phyloP scores from a whole-genome alignment of 805 yeast species.

The Lipomyces mesembrius region DNA sequence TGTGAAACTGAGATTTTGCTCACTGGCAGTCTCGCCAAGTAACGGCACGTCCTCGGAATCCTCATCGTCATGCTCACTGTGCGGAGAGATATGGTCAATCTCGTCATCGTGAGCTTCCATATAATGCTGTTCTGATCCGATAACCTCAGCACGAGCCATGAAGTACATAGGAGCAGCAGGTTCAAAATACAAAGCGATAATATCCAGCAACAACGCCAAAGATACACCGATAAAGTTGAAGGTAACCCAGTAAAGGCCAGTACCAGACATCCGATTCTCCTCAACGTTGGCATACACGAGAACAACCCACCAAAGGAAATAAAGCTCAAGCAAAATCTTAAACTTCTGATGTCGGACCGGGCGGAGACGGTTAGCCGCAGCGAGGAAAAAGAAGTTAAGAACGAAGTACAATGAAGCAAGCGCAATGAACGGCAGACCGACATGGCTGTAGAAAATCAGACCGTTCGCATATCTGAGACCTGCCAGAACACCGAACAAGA shows the following conservation, averaged over 20 bases:
- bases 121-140: conserved; percentile 30
- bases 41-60: conserved; percentile 36
- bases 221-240: conserved; percentile 41
- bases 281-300: conserved; percentile 58
- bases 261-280: conserved; percentile 55
- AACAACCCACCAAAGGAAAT: conserved; percentile 61
- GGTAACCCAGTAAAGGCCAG: conserved; percentile 52
- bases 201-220: conserved; percentile 33
- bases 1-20: conserved; percentile 51
- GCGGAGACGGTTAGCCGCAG: conserved; percentile 49
- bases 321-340: conserved; percentile 58
- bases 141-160: conserved; percentile 36
- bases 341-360: conserved; percentile 66
- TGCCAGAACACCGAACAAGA: conserved; percentile 48
- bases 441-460: conserved; percentile 57
- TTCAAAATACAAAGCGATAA: conserved; percentile 35
- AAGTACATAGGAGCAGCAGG: conserved; percentile 38
- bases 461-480: conserved; percentile 54
- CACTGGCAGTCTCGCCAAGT: conserved; percentile 57
- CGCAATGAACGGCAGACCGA: conserved; percentile 56
- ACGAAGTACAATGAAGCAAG: conserved; percentile 55
- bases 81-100: conserved; percentile 32
- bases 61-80: conserved; percentile 26
- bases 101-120: conserved; percentile 26
- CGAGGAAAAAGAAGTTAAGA: conserved; percentile 61